phyloP scores from a whole-genome alignment of 768 basidiomycete species.

The Boletus pseudo-olivaceus region DNA sequence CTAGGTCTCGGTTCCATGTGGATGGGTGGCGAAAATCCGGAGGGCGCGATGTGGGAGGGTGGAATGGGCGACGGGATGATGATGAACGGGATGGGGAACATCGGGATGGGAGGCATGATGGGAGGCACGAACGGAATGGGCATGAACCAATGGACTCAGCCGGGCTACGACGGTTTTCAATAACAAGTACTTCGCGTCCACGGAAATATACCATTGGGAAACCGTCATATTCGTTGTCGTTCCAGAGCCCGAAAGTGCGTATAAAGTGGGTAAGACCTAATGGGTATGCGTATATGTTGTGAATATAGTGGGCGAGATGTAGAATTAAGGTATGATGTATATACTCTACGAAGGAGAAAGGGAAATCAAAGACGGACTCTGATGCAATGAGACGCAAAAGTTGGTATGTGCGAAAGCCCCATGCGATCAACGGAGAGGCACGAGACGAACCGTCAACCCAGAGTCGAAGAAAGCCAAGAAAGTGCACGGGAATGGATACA shows the following conservation, averaged over 20 bases:
- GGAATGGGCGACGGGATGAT: conserved; percentile 43
- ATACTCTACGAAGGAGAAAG: conserved; percentile 43
- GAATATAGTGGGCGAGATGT: conserved; percentile 22
- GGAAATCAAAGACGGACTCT: conserved; percentile 4
- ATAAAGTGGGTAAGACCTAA: conserved; percentile 9
- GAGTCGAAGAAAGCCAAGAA: background rate
- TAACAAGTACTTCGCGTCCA: conserved; percentile 5
- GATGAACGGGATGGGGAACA: conserved; percentile 35
- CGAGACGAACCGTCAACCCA: background rate
- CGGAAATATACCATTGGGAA: background rate
- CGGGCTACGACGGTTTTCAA: conserved; percentile 33
- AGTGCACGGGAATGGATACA: background rate
- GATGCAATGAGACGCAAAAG: conserved; percentile 6
- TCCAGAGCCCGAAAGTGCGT: conserved; percentile 4
- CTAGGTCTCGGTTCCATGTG: conserved; percentile 29
- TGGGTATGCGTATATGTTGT: conserved; percentile 27
- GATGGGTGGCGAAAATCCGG: conserved; percentile 33
- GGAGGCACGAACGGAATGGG: conserved; percentile 36
- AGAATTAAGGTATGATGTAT: conserved; percentile 35
- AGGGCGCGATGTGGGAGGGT: conserved; percentile 37
- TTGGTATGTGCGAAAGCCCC: background rate
- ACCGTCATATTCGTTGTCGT: background rate
- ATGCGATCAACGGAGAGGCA: conserved; percentile 17
- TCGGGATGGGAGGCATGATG: conserved; percentile 33
- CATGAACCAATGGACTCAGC: conserved; percentile 39